These are phyloP conservation scores for Yarrowia sp. DNA, from an alignment of 805 yeast genomes.

Conservation along the genomic window DNA sequence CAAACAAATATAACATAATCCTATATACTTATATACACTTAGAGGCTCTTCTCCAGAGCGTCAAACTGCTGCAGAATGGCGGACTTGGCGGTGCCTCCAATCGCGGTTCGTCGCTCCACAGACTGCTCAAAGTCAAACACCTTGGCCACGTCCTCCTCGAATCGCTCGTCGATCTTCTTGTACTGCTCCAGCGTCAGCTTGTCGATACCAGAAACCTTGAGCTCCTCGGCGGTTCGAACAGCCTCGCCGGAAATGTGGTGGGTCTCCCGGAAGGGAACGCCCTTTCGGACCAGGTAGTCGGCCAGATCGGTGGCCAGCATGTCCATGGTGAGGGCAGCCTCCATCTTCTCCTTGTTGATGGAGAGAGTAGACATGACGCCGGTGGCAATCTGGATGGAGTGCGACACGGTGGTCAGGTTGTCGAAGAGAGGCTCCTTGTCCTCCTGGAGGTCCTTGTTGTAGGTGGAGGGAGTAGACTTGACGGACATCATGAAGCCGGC, in stretches of 20 bases:
- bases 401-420: conserved; percentile 83
- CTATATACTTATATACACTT: not conserved
- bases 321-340: conserved; percentile 90
- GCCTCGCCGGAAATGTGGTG: conserved; percentile 99
- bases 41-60: conserved; percentile 19
- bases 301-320: conserved; percentile 99
- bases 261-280: conserved; percentile 98
- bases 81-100: conserved; percentile 92
- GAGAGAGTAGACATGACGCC: conserved; percentile 89
- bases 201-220: conserved; percentile 78
- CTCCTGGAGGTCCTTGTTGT: conserved; percentile 98
- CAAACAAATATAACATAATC: no score
- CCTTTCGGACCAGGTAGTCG: conserved; percentile 93
- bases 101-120: conserved; percentile 95
- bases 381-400: conserved; percentile 89
- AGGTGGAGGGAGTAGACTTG: conserved; percentile 96
- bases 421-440: conserved; percentile 99
- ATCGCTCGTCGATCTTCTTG: conserved; percentile 74
- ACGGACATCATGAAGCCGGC: conserved; percentile 95
- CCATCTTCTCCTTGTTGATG: conserved; percentile 75
- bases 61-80: conserved; percentile 79
- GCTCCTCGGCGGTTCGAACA: conserved; percentile 84
- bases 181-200: conserved; percentile 74
- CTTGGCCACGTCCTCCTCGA: conserved; percentile 72
- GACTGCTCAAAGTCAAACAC: conserved; percentile 91